A percentile compares a stretch with the other conserved stretches of the same genome.
These are phyloP conservation scores for Litchi chinensis DNA, from an alignment of 345 rosid species.

Conservation along the genomic window DNA sequence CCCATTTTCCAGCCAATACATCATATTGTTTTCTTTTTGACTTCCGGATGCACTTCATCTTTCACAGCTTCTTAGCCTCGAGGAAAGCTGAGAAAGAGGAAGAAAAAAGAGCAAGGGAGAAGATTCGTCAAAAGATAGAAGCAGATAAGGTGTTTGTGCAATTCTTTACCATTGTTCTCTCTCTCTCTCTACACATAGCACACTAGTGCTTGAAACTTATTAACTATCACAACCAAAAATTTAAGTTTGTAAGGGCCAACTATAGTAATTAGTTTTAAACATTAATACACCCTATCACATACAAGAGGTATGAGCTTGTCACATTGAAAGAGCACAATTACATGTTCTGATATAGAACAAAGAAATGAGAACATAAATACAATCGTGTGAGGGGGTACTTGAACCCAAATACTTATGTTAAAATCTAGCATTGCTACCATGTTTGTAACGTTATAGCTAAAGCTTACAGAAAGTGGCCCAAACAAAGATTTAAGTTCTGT, in stretches of 20 bases:
- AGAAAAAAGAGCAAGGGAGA: conserved; percentile 65
- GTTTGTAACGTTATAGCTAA: background rate
- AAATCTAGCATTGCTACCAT: background rate
- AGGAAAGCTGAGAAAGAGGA: conserved; percentile 71
- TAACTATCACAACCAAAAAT: background rate
- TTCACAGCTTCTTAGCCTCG: conserved; percentile 46
- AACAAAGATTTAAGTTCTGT: background rate
- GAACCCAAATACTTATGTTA: background rate
- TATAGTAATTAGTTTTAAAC: background rate
- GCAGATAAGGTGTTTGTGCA: conserved; percentile 65
- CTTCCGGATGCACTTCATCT: conserved; percentile 7
- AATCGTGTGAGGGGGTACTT: background rate
- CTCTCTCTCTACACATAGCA: background rate
- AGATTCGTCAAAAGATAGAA: conserved; percentile 58
- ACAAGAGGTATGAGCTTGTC: background rate
- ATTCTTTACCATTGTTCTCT: background rate
- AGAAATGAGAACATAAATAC: background rate
- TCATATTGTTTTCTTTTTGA: conserved; percentile 12
- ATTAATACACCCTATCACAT: background rate
- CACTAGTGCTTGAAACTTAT: background rate
- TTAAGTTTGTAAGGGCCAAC: background rate
- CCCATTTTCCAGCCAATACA: conserved; percentile 8
- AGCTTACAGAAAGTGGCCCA: background rate
- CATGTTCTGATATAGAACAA: background rate
- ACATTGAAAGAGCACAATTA: background rate